Conservation (phyloP, 106 monocot genomes). For the Acanthochlamys bracteata region DNA sequence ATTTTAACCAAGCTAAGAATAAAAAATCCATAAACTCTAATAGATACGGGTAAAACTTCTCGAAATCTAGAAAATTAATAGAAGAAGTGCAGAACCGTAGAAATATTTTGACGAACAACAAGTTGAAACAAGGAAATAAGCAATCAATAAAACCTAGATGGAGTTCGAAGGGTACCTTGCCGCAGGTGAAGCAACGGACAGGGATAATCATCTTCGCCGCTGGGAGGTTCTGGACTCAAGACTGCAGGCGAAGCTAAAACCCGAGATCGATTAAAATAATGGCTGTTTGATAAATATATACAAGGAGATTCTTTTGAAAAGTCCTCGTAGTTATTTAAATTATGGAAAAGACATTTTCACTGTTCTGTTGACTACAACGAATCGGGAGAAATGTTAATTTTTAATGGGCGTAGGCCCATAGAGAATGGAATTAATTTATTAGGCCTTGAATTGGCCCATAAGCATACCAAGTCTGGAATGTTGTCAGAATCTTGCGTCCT, state of each 20-base stretch:
- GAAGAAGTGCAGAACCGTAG: not conserved
- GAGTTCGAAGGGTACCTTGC: conserved; percentile 26
- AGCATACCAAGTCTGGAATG: too few species aligned
- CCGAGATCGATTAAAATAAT: too few species aligned
- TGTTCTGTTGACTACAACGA: too few species aligned
- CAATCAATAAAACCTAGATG: not conserved
- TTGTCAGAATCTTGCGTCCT: too few species aligned
- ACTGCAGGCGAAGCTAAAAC: not conserved
- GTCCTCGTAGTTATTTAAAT: too few species aligned
- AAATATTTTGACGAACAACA: not conserved
- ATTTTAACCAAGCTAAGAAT: not conserved
- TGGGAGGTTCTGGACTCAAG: not conserved
- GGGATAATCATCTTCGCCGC: conserved; percentile 61
- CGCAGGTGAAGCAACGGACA: conserved; percentile 79
- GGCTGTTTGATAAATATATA: too few species aligned
- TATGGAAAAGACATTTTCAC: too few species aligned
- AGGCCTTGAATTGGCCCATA: too few species aligned
- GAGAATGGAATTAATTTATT: too few species aligned
- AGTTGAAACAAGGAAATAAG: not conserved
- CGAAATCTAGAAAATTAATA: not conserved
- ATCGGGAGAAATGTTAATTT: too few species aligned
- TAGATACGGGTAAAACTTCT: not conserved
- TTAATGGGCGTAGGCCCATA: too few species aligned
- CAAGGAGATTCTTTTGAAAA: too few species aligned
- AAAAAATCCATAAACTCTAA: not conserved